These are phyloP conservation scores for Pleoardoris graminearum DNA, from an alignment of 2,329 filamentous ascomycete species.

Conservation along the genomic window DNA sequence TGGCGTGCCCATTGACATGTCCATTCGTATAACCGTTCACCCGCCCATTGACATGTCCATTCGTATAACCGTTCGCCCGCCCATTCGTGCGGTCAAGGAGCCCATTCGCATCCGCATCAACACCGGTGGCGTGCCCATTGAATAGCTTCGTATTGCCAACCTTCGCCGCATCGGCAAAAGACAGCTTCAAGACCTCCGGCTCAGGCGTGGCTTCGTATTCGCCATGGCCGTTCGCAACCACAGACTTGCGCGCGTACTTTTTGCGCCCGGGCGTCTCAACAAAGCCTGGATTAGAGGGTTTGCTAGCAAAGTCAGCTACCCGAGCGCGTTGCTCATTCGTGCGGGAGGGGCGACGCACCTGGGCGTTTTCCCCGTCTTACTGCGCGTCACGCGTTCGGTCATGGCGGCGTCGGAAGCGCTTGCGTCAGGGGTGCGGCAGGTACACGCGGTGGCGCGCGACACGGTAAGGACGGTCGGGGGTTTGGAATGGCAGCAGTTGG, in stretches of 20 bases:
- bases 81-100: slow-evolving; percentile 31
- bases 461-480: neutral
- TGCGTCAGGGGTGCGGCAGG: slow-evolving; percentile 15
- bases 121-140: slow-evolving; percentile 2
- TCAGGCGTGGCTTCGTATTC: slow-evolving; percentile 43
- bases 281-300: slow-evolving; percentile 49
- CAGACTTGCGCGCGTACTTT: slow-evolving; percentile 50
- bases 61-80: slow-evolving; percentile 41
- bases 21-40: slow-evolving; percentile 29
- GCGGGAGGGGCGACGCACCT: slow-evolving; percentile 48
- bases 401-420: slow-evolving; percentile 26
- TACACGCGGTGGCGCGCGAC: slow-evolving; percentile 3
- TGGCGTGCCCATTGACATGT: slow-evolving; percentile 35
- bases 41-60: slow-evolving; percentile 36
- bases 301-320: slow-evolving; percentile 37
- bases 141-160: neutral
- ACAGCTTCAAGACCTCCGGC: slow-evolving; percentile 29
- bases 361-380: slow-evolving; percentile 54
- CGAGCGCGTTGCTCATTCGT: too few relatives aligned
- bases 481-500: neutral
- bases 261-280: slow-evolving; percentile 54
- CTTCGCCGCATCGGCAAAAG: slow-evolving; percentile 6
- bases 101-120: slow-evolving; percentile 9
- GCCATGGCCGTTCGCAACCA: slow-evolving; percentile 26
- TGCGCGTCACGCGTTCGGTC: slow-evolving; percentile 50